These are phyloP conservation scores for Aphanocladium album DNA, from an alignment of 2,329 filamentous ascomycete genomes.

Conservation along the genomic window DNA sequence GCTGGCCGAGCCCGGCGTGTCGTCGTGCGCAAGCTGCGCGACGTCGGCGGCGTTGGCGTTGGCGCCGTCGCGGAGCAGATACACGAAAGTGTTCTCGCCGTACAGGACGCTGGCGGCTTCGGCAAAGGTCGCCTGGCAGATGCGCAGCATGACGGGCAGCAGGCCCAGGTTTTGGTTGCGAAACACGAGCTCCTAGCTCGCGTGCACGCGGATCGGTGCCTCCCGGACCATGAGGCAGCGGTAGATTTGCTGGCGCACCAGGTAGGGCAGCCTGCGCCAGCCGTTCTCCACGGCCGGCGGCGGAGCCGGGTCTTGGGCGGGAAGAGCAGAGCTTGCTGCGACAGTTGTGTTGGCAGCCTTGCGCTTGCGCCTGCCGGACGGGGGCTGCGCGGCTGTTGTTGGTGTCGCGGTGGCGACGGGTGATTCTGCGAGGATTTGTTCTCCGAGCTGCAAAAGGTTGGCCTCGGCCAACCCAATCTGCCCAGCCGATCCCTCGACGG, in stretches of 20 bases:
- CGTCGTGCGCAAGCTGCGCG: conserved; percentile 13
- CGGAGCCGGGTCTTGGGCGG: neutral
- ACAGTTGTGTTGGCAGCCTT: too few species aligned
- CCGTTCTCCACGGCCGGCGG: conserved; percentile 2
- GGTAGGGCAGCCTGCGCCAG: conserved; percentile 21
- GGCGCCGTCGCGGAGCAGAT: conserved; percentile 37
- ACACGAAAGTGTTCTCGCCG: conserved; percentile 43
- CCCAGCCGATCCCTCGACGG: too few species aligned
- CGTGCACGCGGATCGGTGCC: conserved; percentile 28
- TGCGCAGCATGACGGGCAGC: conserved; percentile 32
- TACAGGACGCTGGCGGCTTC: conserved; percentile 42
- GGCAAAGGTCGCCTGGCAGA: conserved; percentile 27
- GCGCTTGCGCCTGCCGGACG: too few species aligned
- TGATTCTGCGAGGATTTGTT: too few species aligned
- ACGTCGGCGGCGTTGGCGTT: conserved; percentile 18
- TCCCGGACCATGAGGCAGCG: conserved; percentile 26
- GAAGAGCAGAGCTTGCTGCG: too few species aligned
- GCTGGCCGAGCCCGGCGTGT: conserved; percentile 16
- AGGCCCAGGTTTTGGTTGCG: conserved; percentile 24
- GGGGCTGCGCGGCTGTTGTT: too few species aligned
- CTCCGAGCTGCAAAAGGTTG: too few species aligned
- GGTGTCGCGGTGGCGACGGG: too few species aligned
- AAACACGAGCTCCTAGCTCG: conserved; percentile 30
- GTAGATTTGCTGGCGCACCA: conserved; percentile 29
- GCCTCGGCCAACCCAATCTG: too few species aligned